phyloP scores from a whole-genome alignment of 352 stramenopile species.

The Phytophthora crassamura region DNA sequence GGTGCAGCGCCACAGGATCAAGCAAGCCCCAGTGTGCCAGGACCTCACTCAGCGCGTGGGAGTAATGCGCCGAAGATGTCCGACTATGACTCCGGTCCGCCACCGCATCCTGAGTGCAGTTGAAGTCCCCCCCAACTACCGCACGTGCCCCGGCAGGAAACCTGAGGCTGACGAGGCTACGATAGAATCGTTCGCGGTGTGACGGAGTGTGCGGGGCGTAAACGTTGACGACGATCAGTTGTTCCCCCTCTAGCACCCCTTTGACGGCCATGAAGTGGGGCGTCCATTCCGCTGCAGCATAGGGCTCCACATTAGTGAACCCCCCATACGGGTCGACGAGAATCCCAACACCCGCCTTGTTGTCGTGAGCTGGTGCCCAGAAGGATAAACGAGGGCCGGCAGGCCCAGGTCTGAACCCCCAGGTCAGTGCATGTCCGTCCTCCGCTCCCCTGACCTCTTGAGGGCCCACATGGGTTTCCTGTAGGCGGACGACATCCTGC shows the following conservation, averaged over 20 bases:
- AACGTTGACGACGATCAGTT: neutral
- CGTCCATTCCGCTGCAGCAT: neutral
- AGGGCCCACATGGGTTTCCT: neutral
- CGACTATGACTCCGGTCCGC: neutral
- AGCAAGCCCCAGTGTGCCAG: neutral
- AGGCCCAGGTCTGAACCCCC: neutral
- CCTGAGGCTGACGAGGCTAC: neutral
- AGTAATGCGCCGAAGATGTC: neutral
- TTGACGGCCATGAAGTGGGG: neutral
- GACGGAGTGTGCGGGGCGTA: neutral
- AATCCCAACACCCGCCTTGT: neutral
- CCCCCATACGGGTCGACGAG: neutral
- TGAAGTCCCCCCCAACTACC: conserved; percentile 1
- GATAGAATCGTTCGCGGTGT: neutral
- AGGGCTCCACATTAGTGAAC: too few species aligned
- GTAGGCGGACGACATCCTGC: neutral
- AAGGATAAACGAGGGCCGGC: neutral
- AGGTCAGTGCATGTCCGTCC: neutral
- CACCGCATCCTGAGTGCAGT: neutral
- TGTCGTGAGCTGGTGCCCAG: neutral
- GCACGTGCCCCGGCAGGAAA: neutral
- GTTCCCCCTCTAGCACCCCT: neutral
- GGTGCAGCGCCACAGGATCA: neutral
- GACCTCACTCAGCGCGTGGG: neutral
- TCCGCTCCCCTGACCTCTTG: neutral